A percentile compares a stretch with the other conserved stretches of the same genome.
Evolutionary conservation across 108 stramenopile species (phyloP).

Genomic region (Thalassiosira profunda): DNA sequence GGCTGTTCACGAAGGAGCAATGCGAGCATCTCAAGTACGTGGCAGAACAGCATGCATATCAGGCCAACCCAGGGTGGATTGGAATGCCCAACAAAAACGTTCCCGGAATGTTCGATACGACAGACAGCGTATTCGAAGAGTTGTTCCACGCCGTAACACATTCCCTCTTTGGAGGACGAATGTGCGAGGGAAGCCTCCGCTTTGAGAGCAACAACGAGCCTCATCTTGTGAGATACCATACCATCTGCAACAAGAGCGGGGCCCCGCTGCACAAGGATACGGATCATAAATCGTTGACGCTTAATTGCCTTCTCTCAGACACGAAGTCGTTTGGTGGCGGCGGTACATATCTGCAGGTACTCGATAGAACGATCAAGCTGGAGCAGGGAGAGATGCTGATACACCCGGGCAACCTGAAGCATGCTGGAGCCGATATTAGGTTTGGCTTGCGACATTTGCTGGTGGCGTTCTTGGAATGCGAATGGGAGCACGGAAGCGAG

Average conservation of each 20-base stretch:
- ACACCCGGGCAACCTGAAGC: slow-evolving; percentile 37
- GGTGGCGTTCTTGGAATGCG: slow-evolving; percentile 31
- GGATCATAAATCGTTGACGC: slow-evolving; percentile 38
- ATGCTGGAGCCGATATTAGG: slow-evolving; percentile 35
- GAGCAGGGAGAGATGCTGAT: slow-evolving; percentile 51
- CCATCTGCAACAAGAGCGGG: no score
- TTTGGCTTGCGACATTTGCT: slow-evolving; percentile 32
- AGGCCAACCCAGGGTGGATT: not conserved
- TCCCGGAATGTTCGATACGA: not conserved
- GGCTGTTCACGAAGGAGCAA: slow-evolving; percentile 15
- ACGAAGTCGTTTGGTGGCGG: slow-evolving; percentile 41
- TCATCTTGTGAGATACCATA: slow-evolving; percentile 47
- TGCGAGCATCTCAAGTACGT: not conserved
- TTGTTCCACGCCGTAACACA: not conserved
- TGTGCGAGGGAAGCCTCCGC: not conserved
- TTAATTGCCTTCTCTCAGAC: slow-evolving; percentile 33
- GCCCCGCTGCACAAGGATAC: slow-evolving; percentile 22
- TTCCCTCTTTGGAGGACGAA: not conserved
- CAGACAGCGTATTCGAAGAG: not conserved
- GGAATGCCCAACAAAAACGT: slow-evolving; percentile 13
- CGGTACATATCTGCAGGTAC: slow-evolving; percentile 49
- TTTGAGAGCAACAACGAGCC: slow-evolving; percentile 35
- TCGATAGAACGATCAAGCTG: slow-evolving; percentile 45
- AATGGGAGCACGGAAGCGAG: no score
- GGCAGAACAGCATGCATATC: slow-evolving; percentile 8